phyloP scores from a whole-genome alignment of 371 early-diverging fungal species.

The Rhizopus arrhizus region DNA sequence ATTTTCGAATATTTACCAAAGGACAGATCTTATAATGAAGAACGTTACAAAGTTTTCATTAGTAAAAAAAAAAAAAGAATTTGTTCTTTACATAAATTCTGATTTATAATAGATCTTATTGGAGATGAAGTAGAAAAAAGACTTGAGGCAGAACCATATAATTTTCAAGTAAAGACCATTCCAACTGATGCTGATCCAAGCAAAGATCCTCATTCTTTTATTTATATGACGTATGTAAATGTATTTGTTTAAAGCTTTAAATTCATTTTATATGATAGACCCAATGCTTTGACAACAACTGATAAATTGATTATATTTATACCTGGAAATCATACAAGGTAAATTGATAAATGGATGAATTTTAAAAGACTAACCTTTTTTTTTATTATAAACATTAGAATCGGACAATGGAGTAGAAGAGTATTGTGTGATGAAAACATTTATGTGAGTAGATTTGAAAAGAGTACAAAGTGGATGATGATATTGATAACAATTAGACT shows the following conservation, averaged over 20 bases:
- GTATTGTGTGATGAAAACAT: constrained; percentile 51
- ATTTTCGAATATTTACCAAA: constrained; percentile 40
- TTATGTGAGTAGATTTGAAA: constrained; percentile 23
- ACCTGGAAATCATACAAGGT: constrained; percentile 48
- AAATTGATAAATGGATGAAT: constrained; percentile 1
- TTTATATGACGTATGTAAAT: constrained; percentile 45
- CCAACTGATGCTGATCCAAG: constrained; percentile 40
- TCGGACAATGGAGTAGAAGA: constrained; percentile 52
- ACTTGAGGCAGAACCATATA: constrained; percentile 32
- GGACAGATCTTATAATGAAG: constrained; percentile 46
- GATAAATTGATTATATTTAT: constrained; percentile 45
- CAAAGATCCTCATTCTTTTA: constrained; percentile 37
- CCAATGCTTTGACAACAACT: constrained; percentile 48
- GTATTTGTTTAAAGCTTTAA: neutral
- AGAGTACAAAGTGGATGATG: neutral
- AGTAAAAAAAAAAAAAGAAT: constrained; percentile 22
- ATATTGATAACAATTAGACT: constrained; percentile 17
- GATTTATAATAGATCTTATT: constrained; percentile 29
- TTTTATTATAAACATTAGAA: constrained; percentile 13
- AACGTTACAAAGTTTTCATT: constrained; percentile 43
- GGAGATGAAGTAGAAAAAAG: constrained; percentile 41
- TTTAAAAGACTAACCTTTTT: neutral
- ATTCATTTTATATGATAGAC: constrained; percentile 25
- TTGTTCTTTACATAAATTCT: neutral
- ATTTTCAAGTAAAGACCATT: constrained; percentile 34